Percentiles rank a stretch among this genome's conserved stretches.
phyloP scores from a whole-genome alignment of 2,329 filamentous ascomycete species.

The Xylariaceae sp. region DNA sequence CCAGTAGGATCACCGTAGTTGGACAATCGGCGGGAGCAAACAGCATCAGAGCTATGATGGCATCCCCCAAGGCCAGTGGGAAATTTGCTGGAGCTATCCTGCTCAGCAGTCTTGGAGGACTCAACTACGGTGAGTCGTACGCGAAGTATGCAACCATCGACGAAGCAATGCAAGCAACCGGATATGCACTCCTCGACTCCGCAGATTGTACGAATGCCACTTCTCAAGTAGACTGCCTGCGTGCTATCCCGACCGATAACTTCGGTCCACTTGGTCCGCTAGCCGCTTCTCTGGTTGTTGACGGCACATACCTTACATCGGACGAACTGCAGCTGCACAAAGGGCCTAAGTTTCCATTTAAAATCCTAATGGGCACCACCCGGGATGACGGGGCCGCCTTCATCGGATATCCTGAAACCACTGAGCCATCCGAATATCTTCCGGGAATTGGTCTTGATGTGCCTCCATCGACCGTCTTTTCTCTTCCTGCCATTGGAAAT shows the following conservation, averaged over 20 bases:
- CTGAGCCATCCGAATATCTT: conserved; percentile 32
- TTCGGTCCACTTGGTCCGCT: conserved; percentile 36
- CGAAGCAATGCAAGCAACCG: conserved; percentile 43
- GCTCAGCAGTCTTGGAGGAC: conserved; percentile 37
- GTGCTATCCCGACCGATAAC: conserved; percentile 38
- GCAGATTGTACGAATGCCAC: conserved; percentile 46
- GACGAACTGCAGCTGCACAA: conserved; percentile 44
- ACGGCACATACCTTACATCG: conserved; percentile 47
- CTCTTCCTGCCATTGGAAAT: conserved; percentile 41
- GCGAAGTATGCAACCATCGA: conserved; percentile 53
- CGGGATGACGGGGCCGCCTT: conserved; percentile 53
- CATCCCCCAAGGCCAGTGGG: conserved; percentile 40
- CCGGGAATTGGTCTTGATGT: conserved; percentile 28
- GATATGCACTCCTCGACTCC: conserved; percentile 44
- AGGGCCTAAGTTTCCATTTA: conserved; percentile 41
- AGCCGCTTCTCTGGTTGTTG: conserved; percentile 51
- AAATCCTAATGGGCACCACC: conserved; percentile 51
- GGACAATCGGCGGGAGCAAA: conserved; percentile 50
- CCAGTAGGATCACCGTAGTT: conserved; percentile 49
- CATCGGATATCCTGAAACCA: conserved; percentile 38
- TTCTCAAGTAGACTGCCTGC: conserved; percentile 49
- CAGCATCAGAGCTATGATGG: conserved; percentile 46
- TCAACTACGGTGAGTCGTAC: conserved; percentile 52
- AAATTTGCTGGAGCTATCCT: conserved; percentile 45
- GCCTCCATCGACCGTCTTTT: conserved; percentile 41